Conservation (phyloP, 805 yeast species). For the Yarrowia sp. region DNA sequence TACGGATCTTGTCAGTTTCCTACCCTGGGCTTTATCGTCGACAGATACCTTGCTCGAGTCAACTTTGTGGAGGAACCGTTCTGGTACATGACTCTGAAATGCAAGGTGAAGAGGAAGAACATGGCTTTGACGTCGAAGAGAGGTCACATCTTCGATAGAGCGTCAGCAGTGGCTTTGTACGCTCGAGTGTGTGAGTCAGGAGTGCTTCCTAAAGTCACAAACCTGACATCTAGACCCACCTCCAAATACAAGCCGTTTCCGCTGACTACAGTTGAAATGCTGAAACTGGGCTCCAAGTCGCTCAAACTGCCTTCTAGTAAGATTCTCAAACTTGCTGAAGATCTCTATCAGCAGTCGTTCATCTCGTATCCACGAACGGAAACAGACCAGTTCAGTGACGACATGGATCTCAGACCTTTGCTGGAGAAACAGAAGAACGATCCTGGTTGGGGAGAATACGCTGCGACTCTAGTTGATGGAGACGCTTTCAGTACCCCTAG, state of each 20-base stretch:
- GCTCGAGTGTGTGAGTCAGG: conserved; percentile 63
- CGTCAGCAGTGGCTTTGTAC: conserved; percentile 67
- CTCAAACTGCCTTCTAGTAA: conserved; percentile 81
- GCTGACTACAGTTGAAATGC: conserved; percentile 90
- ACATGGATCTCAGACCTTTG: conserved; percentile 71
- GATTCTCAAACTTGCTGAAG: conserved; percentile 79
- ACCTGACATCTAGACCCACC: conserved; percentile 65
- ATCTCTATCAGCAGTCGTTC: conserved; percentile 82
- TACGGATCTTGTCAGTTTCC: conserved; percentile 98
- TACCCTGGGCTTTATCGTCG: conserved; percentile 94
- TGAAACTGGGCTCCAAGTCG: conserved; percentile 78
- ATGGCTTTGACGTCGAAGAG: conserved; percentile 74
- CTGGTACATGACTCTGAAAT: conserved; percentile 71
- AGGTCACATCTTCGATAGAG: conserved; percentile 73
- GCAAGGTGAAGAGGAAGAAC: conserved; percentile 44
- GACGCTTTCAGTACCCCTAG: conserved; percentile 71
- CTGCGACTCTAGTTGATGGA: conserved; percentile 54
- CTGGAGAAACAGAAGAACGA: conserved; percentile 66
- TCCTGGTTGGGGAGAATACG: conserved; percentile 75
- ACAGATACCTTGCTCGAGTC: conserved; percentile 77
- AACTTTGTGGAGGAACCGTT: conserved; percentile 77
- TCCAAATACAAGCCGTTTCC: conserved; percentile 86
- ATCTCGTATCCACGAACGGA: conserved; percentile 97
- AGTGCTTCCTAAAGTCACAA: conserved; percentile 24
- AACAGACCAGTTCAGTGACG: conserved; percentile 82